Base-by-base conservation (phyloP, 805 yeast genomes). In the Hanseniaspora lindneri region DNA sequence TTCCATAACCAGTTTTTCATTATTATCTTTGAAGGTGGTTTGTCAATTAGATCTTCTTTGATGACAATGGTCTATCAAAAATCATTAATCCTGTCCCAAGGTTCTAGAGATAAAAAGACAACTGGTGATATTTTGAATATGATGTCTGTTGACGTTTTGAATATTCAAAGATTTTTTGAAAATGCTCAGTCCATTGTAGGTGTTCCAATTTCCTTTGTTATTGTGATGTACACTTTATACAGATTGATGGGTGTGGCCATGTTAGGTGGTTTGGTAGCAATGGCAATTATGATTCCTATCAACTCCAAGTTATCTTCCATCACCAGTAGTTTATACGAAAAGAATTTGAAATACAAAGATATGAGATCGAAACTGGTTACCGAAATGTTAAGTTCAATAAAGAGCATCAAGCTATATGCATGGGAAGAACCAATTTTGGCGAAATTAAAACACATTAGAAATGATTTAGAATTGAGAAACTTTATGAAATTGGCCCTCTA, bases 111-210 rank as follows among this genome's bases (percentile, higher is more conserved):
- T 28, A 69, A 72, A 16, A 67, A 73, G 54, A 65, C 85, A 1
- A 74, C 88, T 2, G 94, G 95, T 54, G 94, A 84, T 54, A 82
- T 86, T 46, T 73, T 85, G 54, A 85, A 83, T 57, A 69, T 80
- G 57, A 73, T 83, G 70, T 75, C 92, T 17, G 88, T 83, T 28
- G 96, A 86, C 66, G 77, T 83, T 11, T 66, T 67, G 41, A 69
- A 82, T 53, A 66, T 85, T 25, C 83, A 79, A 58, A 77, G 75
- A 33, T 63, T 82, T 47, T 62, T 75, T n/a, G 68, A 69, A 41
- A 71, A 73, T 52, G 63, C 79, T 23, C 79, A 75, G 54, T 68
- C 72, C 4, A 56, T 79, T 50, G 63, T 80, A 21, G 71, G 81
- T 39, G 76, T 79, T 1, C 86, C 86, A 4, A 60, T 76, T 16